Evolutionary conservation across 495 filamentous ascomycete species (phyloP).

Genomic region (Friedmanniomyces endolithicus): DNA sequence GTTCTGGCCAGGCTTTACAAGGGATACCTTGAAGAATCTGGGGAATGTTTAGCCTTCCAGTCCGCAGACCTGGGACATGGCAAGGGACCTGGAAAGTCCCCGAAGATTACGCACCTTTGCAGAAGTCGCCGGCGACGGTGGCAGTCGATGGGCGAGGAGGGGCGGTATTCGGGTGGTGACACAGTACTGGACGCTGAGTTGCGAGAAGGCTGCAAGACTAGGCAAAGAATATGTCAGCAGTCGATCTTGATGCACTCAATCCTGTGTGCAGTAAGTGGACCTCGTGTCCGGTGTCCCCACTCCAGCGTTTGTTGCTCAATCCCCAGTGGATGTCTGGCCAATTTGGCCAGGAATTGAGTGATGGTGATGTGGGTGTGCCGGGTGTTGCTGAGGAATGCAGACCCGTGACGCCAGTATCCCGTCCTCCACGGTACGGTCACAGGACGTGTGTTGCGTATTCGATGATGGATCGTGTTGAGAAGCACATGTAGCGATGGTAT

Average conservation of each 20-base stretch:
- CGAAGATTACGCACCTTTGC: neutral
- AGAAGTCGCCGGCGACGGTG: neutral
- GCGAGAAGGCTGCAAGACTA: constrained; percentile 13
- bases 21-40: constrained; percentile 14
- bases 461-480: too few species aligned
- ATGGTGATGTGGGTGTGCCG: constrained; percentile 2
- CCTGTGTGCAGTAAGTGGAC: neutral
- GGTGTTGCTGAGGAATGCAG: constrained; percentile 1
- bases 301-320: neutral
- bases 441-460: neutral
- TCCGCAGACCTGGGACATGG: neutral
- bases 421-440: neutral
- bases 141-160: neutral
- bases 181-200: neutral
- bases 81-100: neutral
- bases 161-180: neutral
- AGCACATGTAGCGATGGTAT: neutral
- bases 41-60: constrained; percentile 17
- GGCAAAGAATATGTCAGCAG: neutral
- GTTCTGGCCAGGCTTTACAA: constrained; percentile 8
- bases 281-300: neutral
- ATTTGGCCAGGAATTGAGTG: constrained; percentile 12
- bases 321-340: constrained; percentile 2
- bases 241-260: neutral
- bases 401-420: neutral